Base-by-base conservation (phyloP, 441 rosid genomes). In the Syzygium malaccense region DNA sequence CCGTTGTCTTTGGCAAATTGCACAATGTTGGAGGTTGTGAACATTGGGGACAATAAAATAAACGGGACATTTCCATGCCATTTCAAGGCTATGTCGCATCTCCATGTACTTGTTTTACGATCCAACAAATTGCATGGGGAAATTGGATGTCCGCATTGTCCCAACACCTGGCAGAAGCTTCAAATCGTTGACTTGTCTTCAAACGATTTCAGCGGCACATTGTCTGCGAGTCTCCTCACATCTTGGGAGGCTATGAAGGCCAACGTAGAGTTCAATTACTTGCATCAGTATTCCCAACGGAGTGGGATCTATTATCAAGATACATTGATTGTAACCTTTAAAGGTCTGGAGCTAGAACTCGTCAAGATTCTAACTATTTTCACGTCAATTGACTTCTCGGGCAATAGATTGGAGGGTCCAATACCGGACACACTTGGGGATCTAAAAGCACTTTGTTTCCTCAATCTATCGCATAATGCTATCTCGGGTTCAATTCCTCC, bases 251-350 rank as follows among this genome's bases (percentile, higher is more conserved):
- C 85, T 13, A 48, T 79, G 85, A 79, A 79, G 85, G 7, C 85
- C 0, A 5, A 79, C 41, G 32, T 25, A 0, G 54, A 79, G 5
- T 5, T 1, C 7, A 0, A 25, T 51, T 0, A 0, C 1, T 2
- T 1, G 14, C 48, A 4, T 6, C 11, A 1, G 45, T 0, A 18
- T 3, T 8, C 48, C 48, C 0, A 45, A 1, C 48, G 1, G 0
- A 9, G 0, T 14, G 28, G 4, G 18, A 1, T 17, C 53, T 45
- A 80, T 32, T 0, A 3, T 26, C 4, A 80, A 53, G 0, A 80
- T 6, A 0, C 85, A 14, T 18, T 15, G 30, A 83, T 2, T 3
- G 32, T 26, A 26, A 83, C 56, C 56, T 18, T 83, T 12, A 83
- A 83, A 45, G 56, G 9, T 54, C 12, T 15, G 30, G 1, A 49